Conservation (phyloP, 441 rosid genomes). For the Sinapis alba region DNA sequence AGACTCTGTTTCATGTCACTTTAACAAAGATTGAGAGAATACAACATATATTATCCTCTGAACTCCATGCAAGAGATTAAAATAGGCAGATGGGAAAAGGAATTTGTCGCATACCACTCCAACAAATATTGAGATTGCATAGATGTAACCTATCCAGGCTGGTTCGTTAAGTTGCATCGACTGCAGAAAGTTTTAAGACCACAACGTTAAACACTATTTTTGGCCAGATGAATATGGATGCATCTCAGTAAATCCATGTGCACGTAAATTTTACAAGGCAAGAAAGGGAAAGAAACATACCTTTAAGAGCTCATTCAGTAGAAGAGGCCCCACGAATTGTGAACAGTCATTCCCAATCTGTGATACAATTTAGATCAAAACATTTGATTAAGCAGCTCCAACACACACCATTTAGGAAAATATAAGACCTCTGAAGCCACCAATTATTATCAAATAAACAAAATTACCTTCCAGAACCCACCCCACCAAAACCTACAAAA, state of each 20-base stretch:
- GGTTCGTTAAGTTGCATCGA: conserved; percentile 98
- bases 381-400: conserved; percentile 16
- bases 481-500: conserved; percentile 96
- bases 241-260: conserved; percentile 4
- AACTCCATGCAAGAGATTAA: conserved; percentile 66
- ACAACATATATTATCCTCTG: conserved; percentile 48
- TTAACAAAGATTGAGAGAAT: conserved; percentile 61
- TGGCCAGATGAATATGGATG: conserved; percentile 7
- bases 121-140: conserved; percentile 82
- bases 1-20: conserved; percentile 56
- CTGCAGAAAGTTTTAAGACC: conserved; percentile 56
- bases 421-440: conserved; percentile 23
- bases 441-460: conserved; percentile 17
- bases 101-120: conserved; percentile 83
- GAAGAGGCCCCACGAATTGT: too few relatives aligned
- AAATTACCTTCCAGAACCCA: conserved; percentile 96
- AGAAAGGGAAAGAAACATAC: conserved; percentile 20
- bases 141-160: conserved; percentile 94
- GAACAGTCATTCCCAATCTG: too few relatives aligned
- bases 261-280: neutral
- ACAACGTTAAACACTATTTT: conserved; percentile 4
- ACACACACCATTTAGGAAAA: neutral
- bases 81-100: conserved; percentile 21
- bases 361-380: neutral
- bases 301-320: too few relatives aligned